Conservation (phyloP, 108 stramenopile genomes). For the Pseudonitzschia delicatissima region DNA sequence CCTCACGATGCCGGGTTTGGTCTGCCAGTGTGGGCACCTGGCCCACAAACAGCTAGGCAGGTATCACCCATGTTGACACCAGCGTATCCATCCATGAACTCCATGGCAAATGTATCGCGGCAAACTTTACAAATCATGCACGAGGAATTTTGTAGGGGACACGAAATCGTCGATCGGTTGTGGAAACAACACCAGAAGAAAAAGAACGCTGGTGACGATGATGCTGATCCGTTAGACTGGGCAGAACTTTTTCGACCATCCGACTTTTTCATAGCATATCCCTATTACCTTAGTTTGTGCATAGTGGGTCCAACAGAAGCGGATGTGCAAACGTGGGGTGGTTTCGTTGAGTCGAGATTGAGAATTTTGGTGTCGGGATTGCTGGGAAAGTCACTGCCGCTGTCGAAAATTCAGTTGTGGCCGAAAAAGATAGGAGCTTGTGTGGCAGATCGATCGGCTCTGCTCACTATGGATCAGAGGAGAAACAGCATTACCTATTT, state of each 20-base stretch:
- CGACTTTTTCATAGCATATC: conserved; percentile 96
- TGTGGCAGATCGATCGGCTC: conserved; percentile 68
- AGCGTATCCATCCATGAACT: conserved; percentile 98
- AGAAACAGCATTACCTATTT: conserved; percentile 80
- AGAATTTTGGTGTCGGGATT: conserved; percentile 82
- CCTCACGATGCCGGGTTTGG: conserved; percentile 84
- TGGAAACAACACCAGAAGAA: conserved; percentile 62
- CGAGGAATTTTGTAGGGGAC: conserved; percentile 83
- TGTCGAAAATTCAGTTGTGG: conserved; percentile 85
- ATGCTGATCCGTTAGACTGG: conserved; percentile 64
- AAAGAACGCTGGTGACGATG: conserved; percentile 13
- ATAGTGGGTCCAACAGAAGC: conserved; percentile 87
- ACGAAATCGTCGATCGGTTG: conserved; percentile 65
- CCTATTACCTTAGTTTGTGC: conserved; percentile 90
- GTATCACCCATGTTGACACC: conserved; percentile 98
- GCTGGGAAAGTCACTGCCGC: conserved; percentile 73
- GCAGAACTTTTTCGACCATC: conserved; percentile 84
- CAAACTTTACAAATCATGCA: conserved; percentile 84
- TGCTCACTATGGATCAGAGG: conserved; percentile 75
- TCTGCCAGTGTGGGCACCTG: conserved; percentile 65
- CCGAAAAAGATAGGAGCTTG: conserved; percentile 87
- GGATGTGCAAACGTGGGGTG: conserved; percentile 90
- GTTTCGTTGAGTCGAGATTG: conserved; percentile 90
- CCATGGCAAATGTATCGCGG: conserved; percentile 83
- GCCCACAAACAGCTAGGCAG: conserved; percentile 59